phyloP scores from a whole-genome alignment of 2,329 filamentous ascomycete genomes.

The Dactylonectria estremocensis region DNA sequence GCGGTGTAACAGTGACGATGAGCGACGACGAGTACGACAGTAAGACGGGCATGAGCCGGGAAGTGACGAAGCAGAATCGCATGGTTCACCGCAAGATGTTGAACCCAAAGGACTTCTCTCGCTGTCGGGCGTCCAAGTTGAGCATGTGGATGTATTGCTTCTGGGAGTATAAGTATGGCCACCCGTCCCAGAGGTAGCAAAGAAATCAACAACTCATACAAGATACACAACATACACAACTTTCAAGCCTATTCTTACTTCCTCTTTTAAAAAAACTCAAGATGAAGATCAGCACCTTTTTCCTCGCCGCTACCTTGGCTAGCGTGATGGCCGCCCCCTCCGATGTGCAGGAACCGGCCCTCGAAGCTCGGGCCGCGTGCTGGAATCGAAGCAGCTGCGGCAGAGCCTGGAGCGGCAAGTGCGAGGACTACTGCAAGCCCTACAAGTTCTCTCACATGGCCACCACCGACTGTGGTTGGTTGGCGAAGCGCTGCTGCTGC shows the following conservation, averaged over 20 bases:
- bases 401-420: constrained; percentile 11
- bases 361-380: constrained; percentile 17
- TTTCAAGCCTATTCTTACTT: background rate
- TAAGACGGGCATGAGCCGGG: constrained; percentile 11
- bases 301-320: constrained; percentile 7
- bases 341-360: background rate
- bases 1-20: background rate
- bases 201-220: background rate
- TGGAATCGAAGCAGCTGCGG: constrained; percentile 22
- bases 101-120: no score
- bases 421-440: constrained; percentile 23
- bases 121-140: no score
- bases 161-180: constrained; percentile 4
- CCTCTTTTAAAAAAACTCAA: background rate
- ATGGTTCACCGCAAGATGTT: background rate
- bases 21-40: background rate
- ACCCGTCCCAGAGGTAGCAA: background rate
- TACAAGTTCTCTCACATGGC: constrained; percentile 28
- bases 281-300: constrained; percentile 16
- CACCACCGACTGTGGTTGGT: constrained; percentile 13
- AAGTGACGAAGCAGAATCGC: background rate
- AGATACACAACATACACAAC: background rate
- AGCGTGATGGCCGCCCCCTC: constrained; percentile 22
- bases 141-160: no score
- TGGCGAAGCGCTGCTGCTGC: constrained; percentile 23